Evolutionary conservation across 2,329 filamentous ascomycete species (phyloP).

Genomic region (Furcasterigmium furcatum): DNA sequence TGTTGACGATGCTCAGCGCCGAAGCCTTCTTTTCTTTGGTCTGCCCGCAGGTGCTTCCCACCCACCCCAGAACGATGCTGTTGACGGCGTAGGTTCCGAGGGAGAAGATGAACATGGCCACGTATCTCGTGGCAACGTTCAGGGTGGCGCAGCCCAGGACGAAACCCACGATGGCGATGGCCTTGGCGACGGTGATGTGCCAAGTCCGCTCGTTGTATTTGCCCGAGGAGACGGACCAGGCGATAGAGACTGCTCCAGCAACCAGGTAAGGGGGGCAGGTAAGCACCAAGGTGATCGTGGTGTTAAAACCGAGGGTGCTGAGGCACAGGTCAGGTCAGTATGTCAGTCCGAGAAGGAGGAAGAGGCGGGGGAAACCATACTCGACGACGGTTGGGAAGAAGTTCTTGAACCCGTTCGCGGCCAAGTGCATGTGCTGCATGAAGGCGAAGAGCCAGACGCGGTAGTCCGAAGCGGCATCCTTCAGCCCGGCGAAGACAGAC

Average conservation of each 20-base stretch:
- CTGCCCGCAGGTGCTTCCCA: conserved; percentile 32
- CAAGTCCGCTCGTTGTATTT: conserved; percentile 9
- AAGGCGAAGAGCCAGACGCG: conserved; percentile 21
- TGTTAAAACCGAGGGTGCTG: conserved; percentile 22
- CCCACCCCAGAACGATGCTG: conserved; percentile 29
- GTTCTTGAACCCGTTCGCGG: conserved; percentile 8
- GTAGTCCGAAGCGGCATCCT: conserved; percentile 19
- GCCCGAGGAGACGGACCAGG: conserved; percentile 9
- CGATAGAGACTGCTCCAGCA: conserved; percentile 23
- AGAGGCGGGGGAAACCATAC: too few relatives aligned
- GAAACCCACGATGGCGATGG: conserved; percentile 34
- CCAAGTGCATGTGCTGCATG: conserved; percentile 23
- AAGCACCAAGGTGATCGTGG: conserved; percentile 38
- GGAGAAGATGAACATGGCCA: conserved; percentile 24
- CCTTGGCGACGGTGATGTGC: conserved; percentile 35
- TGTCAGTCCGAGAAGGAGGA: too few relatives aligned
- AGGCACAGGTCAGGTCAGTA: too few relatives aligned
- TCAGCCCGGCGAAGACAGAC: conserved; percentile 26
- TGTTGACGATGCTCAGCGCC: conserved; percentile 23
- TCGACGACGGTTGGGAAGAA: conserved; percentile 26
- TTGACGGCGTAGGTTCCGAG: conserved; percentile 25
- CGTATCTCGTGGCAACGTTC: conserved; percentile 20
- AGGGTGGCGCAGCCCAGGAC: conserved; percentile 19
- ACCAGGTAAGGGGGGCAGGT: conserved; percentile 44
- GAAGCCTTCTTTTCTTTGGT: conserved; percentile 39